Evolutionary conservation across 257 asterid species (phyloP).

Genomic region (Handroanthus guayacan): DNA sequence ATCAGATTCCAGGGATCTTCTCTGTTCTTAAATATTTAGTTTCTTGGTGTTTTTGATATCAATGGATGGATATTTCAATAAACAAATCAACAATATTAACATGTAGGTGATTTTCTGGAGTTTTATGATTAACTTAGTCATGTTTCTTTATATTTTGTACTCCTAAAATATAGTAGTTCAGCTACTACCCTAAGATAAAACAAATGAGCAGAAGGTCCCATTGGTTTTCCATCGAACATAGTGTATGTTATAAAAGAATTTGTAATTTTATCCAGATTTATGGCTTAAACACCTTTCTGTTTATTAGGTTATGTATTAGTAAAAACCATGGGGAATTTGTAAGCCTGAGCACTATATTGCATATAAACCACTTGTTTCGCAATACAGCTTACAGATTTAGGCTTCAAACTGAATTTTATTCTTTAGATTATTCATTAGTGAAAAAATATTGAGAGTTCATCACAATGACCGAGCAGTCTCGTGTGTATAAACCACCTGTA

Average conservation of each 20-base stretch:
- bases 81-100: not conserved
- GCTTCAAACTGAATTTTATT: constrained; percentile 5
- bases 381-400: no score
- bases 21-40: not conserved
- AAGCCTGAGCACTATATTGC: no score
- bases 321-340: no score
- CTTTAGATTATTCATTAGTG: not conserved
- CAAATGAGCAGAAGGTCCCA: not conserved
- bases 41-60: not conserved
- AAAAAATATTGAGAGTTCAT: not conserved
- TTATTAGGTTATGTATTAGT: not conserved
- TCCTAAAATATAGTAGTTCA: not conserved
- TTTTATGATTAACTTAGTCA: constrained; percentile 2
- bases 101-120: not conserved
- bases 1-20: constrained; percentile 22
- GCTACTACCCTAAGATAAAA: not conserved
- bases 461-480: not conserved
- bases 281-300: not conserved
- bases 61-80: not conserved
- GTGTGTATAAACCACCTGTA: not conserved
- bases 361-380: no score
- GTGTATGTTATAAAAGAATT: not conserved
- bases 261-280: not conserved
- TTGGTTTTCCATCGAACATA: not conserved
- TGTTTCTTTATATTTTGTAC: not conserved